A percentile compares a stretch with the other conserved stretches of the same genome.
Conservation (phyloP, 2,329 filamentous ascomycete species). For the Xylariaceae sp. region DNA sequence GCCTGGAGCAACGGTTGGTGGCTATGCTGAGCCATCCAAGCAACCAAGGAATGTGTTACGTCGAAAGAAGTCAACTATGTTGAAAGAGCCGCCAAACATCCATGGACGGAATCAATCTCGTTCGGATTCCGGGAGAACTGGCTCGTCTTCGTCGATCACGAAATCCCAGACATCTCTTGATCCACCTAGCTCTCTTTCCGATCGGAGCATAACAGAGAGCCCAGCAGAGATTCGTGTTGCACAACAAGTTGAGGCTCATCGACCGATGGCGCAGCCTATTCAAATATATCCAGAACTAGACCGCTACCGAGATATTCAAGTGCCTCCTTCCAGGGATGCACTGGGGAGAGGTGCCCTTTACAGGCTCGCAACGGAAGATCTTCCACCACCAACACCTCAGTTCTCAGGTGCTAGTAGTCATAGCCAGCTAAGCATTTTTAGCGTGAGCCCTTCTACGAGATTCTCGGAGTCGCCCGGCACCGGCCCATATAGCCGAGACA, state of each 20-base stretch:
- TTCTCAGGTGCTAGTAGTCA: conserved; percentile 64
- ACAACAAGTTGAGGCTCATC: conserved; percentile 51
- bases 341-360: conserved; percentile 57
- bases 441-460: conserved; percentile 75
- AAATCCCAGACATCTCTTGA: conserved; percentile 49
- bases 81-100: conserved; percentile 45
- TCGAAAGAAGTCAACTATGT: conserved; percentile 57
- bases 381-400: conserved; percentile 71
- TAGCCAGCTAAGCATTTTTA: conserved; percentile 62
- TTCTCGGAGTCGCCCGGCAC: conserved; percentile 76
- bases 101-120: conserved; percentile 43
- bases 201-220: conserved; percentile 52
- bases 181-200: conserved; percentile 45
- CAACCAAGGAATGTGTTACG: conserved; percentile 53
- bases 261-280: conserved; percentile 48
- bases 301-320: conserved; percentile 60
- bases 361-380: conserved; percentile 66
- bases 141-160: conserved; percentile 52
- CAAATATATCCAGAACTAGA: conserved; percentile 67
- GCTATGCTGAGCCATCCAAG: conserved; percentile 42
- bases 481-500: conserved; percentile 76
- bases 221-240: conserved; percentile 52
- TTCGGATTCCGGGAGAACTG: conserved; percentile 47
- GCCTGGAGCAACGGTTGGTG: conserved; percentile 46
- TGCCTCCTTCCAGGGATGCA: conserved; percentile 45